phyloP scores from a whole-genome alignment of 768 basidiomycete genomes.

The Trametes cingulata region DNA sequence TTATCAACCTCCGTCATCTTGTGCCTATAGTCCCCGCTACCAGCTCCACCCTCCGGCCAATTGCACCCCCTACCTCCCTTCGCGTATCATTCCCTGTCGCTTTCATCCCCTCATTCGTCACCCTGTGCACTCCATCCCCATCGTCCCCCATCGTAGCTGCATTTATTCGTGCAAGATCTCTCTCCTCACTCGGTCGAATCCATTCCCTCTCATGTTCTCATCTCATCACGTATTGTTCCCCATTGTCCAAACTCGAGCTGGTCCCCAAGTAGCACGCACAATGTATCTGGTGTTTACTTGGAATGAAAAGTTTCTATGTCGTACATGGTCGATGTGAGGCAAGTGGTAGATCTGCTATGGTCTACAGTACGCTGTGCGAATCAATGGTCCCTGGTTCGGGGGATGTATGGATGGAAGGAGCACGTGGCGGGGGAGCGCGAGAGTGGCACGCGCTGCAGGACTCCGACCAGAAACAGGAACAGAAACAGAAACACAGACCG shows the following conservation, averaged over 20 bases:
- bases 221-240: neutral
- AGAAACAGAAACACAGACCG: neutral
- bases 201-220: neutral
- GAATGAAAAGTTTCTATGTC: constrained; percentile 5
- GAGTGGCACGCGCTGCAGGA: no score
- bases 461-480: no score
- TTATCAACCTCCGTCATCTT: constrained; percentile 1
- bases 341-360: no score
- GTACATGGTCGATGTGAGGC: no score
- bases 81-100: neutral
- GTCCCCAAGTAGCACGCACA: constrained; percentile 19
- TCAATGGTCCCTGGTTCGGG: no score
- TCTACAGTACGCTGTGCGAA: no score
- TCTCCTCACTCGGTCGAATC: neutral
- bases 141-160: neutral
- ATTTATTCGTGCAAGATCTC: constrained; percentile 14
- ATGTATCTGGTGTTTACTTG: constrained; percentile 15
- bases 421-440: no score
- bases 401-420: no score
- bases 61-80: neutral
- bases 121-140: neutral
- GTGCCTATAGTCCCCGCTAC: neutral
- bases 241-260: neutral
- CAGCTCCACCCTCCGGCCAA: neutral
- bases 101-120: neutral